Conservation (phyloP, 192 early-diverging fungal species). For the Gaertneriomyces semiglobifer region DNA sequence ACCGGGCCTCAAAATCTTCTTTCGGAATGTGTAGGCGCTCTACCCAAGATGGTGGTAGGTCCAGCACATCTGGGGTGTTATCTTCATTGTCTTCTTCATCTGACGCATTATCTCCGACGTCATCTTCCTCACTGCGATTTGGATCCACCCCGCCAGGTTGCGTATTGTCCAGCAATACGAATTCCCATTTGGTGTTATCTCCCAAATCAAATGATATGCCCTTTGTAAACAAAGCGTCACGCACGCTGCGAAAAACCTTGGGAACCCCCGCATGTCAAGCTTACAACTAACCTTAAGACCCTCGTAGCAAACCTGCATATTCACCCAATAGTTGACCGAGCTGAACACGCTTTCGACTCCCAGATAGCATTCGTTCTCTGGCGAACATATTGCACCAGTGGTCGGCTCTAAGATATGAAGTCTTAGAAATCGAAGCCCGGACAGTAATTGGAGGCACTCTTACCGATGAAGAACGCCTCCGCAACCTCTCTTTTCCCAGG, state of each 20-base stretch:
- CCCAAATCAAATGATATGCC: conserved; percentile 62
- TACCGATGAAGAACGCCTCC: conserved; percentile 60
- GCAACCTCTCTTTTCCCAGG: conserved; percentile 58
- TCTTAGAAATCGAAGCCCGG: background rate
- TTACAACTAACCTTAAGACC: conserved; percentile 43
- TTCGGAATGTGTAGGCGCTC: conserved; percentile 37
- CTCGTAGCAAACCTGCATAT: conserved; percentile 63
- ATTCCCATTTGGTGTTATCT: conserved; percentile 64
- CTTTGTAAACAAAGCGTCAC: conserved; percentile 10
- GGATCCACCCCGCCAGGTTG: conserved; percentile 39
- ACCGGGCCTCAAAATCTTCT: conserved; percentile 53
- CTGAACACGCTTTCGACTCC: conserved; percentile 60
- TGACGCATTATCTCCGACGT: conserved; percentile 34
- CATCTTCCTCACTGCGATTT: conserved; percentile 27
- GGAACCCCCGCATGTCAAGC: background rate
- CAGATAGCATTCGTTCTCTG: conserved; percentile 53
- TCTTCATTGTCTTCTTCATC: conserved; percentile 47
- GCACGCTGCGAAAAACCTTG: too few species aligned
- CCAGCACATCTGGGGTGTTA: conserved; percentile 38
- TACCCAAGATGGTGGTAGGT: conserved; percentile 59
- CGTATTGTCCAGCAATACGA: conserved; percentile 53
- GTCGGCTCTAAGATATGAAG: conserved; percentile 38
- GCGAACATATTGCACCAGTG: conserved; percentile 45
- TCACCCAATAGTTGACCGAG: conserved; percentile 59
- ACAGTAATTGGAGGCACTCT: background rate